Evolutionary conservation across 371 early-diverging fungal genomes (phyloP).

Genomic region (Mucor ambiguus): DNA sequence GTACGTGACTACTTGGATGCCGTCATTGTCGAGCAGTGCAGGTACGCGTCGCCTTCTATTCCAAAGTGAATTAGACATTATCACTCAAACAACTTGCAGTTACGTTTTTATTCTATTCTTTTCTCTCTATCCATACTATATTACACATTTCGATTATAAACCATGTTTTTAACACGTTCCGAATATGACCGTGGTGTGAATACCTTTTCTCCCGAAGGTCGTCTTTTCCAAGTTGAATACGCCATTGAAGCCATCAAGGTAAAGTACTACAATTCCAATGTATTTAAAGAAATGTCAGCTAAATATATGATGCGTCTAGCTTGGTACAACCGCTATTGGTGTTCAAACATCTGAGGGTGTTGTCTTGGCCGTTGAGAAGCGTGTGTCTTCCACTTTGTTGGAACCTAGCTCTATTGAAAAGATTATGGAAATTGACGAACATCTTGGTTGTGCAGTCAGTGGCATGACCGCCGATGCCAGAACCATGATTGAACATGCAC

Average conservation of each 20-base stretch:
- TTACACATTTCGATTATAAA: neutral
- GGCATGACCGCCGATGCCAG: constrained; percentile 97
- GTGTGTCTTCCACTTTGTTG: constrained; percentile 90
- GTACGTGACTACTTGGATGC: constrained; percentile 4
- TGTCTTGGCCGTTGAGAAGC: constrained; percentile 95
- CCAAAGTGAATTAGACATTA: neutral
- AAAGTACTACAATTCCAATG: constrained; percentile 1
- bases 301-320: constrained; percentile 46
- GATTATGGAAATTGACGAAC: constrained; percentile 93
- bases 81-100: neutral
- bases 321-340: constrained; percentile 97
- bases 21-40: constrained; percentile 2
- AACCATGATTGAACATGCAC: constrained; percentile 97
- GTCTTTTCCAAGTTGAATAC: constrained; percentile 99
- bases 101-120: neutral
- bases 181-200: constrained; percentile 99
- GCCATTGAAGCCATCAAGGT: constrained; percentile 99
- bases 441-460: constrained; percentile 96
- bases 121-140: neutral
- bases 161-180: constrained; percentile 78
- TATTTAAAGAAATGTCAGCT: neutral
- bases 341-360: constrained; percentile 95
- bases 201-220: constrained; percentile 99
- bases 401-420: constrained; percentile 96
- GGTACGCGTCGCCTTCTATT: constrained; percentile 9